Base-by-base conservation (phyloP, 1,284 basidiomycete genomes). In the Ceratobasidium sp. region DNA sequence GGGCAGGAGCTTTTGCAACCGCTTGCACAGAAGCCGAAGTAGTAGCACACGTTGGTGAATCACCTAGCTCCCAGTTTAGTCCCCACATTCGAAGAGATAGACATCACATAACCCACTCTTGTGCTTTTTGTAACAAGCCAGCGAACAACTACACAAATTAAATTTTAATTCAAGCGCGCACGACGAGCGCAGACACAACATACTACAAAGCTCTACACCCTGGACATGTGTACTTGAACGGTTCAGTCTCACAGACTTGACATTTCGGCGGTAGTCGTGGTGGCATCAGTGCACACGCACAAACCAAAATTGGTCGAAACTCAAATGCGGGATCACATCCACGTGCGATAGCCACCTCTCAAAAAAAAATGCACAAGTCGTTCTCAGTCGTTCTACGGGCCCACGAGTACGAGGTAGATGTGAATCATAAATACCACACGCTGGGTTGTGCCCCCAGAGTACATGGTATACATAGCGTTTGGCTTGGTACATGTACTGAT, bases 171-270 rank as follows among this genome's bases (percentile, higher is more conserved):
- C 20, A 32, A 12, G 31, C 13, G 20, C 22, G n/a, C 25, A 34
- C 27, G 22, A 22, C 7, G 22, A 32, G 0, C 13, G n/a, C 22
- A 49, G n/a, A 5, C 20, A 13, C 2, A 17, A 56, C 71, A 43
- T 57, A 72, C 71, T 72, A 72, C 38, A 72, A 31, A 31, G 69
- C 42, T 17, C 49, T 47, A 68, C 71, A 72, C 22, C 38, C 53
- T 12, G 71, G 69, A 52, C 71, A 72, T 35, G 67, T 72, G 38
- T 72, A 72, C 54, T 72, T 72, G 69, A 70, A 72, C 34, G 25
- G 57, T 42, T 70, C 57, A 54, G 34, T 68, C 17, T 69, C 65
- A 34, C 71, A 72, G 35, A 72, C 57, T 35, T 72, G 71, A 53
- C 71, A 72, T 62, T 45, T 64, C 43, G 57, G 68, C 15, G 50